Evolutionary conservation across 768 basidiomycete species (phyloP).

Genomic region (Hericium coralloides): DNA sequence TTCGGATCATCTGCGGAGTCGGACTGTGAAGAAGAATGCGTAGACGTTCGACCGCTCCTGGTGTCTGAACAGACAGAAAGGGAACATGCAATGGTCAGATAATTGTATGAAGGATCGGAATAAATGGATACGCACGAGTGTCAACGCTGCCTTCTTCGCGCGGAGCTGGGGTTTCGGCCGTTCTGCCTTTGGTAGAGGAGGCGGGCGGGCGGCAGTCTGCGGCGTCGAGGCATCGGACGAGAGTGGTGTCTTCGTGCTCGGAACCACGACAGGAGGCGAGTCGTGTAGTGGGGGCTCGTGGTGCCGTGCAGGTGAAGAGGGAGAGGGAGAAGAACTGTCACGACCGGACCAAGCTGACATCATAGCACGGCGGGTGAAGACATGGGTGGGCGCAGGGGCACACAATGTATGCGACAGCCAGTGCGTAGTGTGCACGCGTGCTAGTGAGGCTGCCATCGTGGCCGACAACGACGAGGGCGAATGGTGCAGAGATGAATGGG

Average conservation of each 20-base stretch:
- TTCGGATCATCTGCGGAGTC: slow-evolving; percentile 85
- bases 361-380: slow-evolving; percentile 48
- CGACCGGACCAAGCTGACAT: slow-evolving; percentile 52
- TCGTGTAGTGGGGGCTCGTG: slow-evolving; percentile 25
- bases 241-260: slow-evolving; percentile 32
- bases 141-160: slow-evolving; percentile 68
- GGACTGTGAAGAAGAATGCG: slow-evolving; percentile 69
- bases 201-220: slow-evolving; percentile 64
- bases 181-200: slow-evolving; percentile 55
- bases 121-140: slow-evolving; percentile 42
- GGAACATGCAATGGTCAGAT: not conserved
- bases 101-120: not conserved
- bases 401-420: not conserved
- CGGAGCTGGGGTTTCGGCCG: slow-evolving; percentile 58
- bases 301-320: slow-evolving; percentile 16
- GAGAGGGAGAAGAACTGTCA: slow-evolving; percentile 17
- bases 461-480: slow-evolving; percentile 1
- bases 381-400: slow-evolving; percentile 18
- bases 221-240: slow-evolving; percentile 58
- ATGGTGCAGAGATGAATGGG: not conserved
- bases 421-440: slow-evolving; percentile 6
- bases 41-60: slow-evolving; percentile 66
- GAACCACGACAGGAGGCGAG: slow-evolving; percentile 44
- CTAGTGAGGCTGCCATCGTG: slow-evolving; percentile 10
- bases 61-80: slow-evolving; percentile 44